phyloP scores from a whole-genome alignment of 2,329 filamentous ascomycete genomes.

The Colletotrichum higginsianum region DNA sequence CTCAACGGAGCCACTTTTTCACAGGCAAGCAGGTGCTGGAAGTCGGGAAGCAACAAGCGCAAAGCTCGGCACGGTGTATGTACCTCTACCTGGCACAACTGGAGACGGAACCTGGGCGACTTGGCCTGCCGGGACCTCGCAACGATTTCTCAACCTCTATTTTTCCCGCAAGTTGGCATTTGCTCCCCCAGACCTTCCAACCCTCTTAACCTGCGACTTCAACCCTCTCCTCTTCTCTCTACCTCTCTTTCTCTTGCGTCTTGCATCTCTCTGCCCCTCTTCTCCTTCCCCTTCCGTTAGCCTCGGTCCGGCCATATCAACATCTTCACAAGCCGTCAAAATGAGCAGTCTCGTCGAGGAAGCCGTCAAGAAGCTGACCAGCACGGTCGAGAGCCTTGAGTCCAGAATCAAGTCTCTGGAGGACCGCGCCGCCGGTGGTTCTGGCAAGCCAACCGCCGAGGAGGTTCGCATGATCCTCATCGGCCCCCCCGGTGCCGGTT shows the following conservation, averaged over 20 bases:
- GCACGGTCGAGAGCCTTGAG: slow-evolving; percentile 87
- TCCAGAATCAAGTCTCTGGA: slow-evolving; percentile 89
- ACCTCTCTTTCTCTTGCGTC: slow-evolving; percentile 25
- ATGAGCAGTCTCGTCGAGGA: slow-evolving; percentile 90
- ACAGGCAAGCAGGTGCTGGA: slow-evolving; percentile 12
- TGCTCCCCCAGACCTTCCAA: slow-evolving; percentile 34
- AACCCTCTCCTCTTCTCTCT: slow-evolving; percentile 28
- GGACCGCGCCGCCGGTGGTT: slow-evolving; percentile 73
- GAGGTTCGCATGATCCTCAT: slow-evolving; percentile 97
- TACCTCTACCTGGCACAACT: slow-evolving; percentile 19
- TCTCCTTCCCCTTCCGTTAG: slow-evolving; percentile 28
- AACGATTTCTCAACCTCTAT: slow-evolving; percentile 41
- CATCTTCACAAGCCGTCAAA: slow-evolving; percentile 57
- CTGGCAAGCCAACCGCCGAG: slow-evolving; percentile 66
- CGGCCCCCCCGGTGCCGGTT: slow-evolving; percentile 97
- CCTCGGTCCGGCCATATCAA: slow-evolving; percentile 45
- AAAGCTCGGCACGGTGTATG: slow-evolving; percentile 37
- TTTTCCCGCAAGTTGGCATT: slow-evolving; percentile 41
- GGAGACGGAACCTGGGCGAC: slow-evolving; percentile 34
- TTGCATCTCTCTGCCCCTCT: slow-evolving; percentile 38
- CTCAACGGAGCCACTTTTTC: slow-evolving; percentile 28
- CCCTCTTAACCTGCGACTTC: slow-evolving; percentile 30
- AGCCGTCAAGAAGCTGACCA: slow-evolving; percentile 87
- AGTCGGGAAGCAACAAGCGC: slow-evolving; percentile 25
- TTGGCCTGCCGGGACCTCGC: slow-evolving; percentile 29